These are phyloP conservation scores for Orbilia javanica DNA, from an alignment of 2,329 filamentous ascomycete species.

Conservation along the genomic window DNA sequence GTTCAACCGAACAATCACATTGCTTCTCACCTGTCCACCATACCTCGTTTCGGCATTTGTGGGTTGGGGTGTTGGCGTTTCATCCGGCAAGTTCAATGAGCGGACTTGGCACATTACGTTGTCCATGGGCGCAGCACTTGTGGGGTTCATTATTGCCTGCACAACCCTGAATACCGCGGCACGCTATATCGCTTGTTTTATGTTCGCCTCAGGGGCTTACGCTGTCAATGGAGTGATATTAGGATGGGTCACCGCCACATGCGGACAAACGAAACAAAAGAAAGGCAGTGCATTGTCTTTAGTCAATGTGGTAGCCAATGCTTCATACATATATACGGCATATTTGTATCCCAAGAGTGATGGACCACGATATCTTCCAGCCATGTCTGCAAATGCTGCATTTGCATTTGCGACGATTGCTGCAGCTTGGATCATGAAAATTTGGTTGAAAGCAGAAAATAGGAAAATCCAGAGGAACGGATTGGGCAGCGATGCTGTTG, in stretches of 20 bases:
- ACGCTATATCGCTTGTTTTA: conserved; percentile 67
- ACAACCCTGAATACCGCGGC: conserved; percentile 65
- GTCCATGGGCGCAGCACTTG: conserved; percentile 66
- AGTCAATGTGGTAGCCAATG: conserved; percentile 68
- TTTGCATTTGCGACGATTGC: conserved; percentile 67
- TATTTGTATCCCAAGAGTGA: conserved; percentile 69
- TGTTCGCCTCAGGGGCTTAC: conserved; percentile 66
- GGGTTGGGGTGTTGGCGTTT: conserved; percentile 69
- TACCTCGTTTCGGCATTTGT: conserved; percentile 69
- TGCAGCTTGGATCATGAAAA: conserved; percentile 67
- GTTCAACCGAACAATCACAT: conserved; percentile 69
- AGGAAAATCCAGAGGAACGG: conserved; percentile 63
- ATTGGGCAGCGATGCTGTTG: conserved; percentile 24
- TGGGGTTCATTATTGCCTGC: conserved; percentile 67
- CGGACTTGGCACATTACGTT: conserved; percentile 69
- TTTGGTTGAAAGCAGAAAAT: conserved; percentile 66
- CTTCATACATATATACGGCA: conserved; percentile 69
- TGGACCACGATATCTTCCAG: conserved; percentile 67
- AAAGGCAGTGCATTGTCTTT: conserved; percentile 68
- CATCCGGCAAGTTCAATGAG: conserved; percentile 68
- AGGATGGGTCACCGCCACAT: conserved; percentile 67
- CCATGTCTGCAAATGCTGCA: conserved; percentile 67
- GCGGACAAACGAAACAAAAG: conserved; percentile 69
- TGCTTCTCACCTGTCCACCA: conserved; percentile 70
- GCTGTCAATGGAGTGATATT: conserved; percentile 68